Evolutionary conservation across 1,284 basidiomycete species (phyloP).

Genomic region (Cerioporus squamosus): DNA sequence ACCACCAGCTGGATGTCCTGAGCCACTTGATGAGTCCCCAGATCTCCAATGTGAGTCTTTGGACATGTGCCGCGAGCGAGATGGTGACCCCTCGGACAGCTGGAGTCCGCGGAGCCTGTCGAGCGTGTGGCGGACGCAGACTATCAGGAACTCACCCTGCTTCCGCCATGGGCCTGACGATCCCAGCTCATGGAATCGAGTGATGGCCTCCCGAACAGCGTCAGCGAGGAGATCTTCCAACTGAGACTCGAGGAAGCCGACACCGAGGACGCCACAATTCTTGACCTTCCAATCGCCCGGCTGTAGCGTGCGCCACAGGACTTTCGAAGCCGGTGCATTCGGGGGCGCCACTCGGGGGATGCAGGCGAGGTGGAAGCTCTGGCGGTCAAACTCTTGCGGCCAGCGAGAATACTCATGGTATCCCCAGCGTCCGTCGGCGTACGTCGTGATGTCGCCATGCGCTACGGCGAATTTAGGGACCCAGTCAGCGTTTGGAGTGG

Average conservation of each 20-base stretch:
- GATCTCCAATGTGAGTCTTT: background rate
- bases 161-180: background rate
- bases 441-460: constrained; percentile 1
- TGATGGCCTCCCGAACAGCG: too few species aligned
- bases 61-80: background rate
- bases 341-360: background rate
- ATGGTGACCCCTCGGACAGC: background rate
- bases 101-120: background rate
- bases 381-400: background rate
- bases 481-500: background rate
- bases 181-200: too few species aligned
- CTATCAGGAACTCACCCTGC: background rate
- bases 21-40: background rate
- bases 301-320: background rate
- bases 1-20: background rate
- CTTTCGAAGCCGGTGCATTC: background rate
- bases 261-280: background rate
- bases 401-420: background rate
- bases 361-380: background rate
- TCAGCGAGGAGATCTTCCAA: background rate
- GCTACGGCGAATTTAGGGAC: background rate
- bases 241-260: background rate
- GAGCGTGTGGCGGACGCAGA: background rate
- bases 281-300: background rate
- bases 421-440: background rate